Conservation (phyloP, 1,284 basidiomycete genomes). For the Ustilago nuda region DNA sequence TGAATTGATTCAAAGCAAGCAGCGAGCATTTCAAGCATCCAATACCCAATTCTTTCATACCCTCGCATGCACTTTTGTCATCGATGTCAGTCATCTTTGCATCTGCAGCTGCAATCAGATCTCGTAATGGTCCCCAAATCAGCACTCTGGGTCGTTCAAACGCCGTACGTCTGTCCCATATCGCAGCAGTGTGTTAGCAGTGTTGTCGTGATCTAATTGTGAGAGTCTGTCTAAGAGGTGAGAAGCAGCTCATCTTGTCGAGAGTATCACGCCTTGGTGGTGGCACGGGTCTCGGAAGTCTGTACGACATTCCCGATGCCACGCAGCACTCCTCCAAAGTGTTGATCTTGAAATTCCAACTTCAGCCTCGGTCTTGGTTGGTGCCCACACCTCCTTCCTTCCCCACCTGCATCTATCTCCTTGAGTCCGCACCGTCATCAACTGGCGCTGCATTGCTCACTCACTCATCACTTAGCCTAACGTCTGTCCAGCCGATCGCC, state of each 20-base stretch:
- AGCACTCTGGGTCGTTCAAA: not conserved
- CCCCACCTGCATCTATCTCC: not conserved
- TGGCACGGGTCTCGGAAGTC: not conserved
- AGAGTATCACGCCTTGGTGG: not conserved
- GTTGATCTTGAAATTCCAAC: constrained; percentile 22
- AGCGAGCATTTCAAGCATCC: not conserved
- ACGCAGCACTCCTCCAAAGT: constrained; percentile 9
- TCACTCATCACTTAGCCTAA: not conserved
- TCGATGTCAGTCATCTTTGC: not conserved
- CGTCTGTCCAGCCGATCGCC: not conserved
- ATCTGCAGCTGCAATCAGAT: not conserved
- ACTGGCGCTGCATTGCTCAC: not conserved
- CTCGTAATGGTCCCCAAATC: not conserved
- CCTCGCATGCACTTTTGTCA: not conserved
- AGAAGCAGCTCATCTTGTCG: not conserved
- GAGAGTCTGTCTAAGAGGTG: not conserved
- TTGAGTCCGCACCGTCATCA: constrained; percentile 2
- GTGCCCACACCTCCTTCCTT: constrained; percentile 1
- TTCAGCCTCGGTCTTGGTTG: constrained; percentile 11
- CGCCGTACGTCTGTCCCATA: not conserved
- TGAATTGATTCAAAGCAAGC: not conserved
- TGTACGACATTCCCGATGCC: not conserved
- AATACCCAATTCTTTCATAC: constrained; percentile 1
- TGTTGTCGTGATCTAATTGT: not conserved
- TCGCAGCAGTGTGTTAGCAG: not conserved